These are phyloP conservation scores for Cicer yamashitae DNA, from an alignment of 306 rosid species.

Conservation along the genomic window DNA sequence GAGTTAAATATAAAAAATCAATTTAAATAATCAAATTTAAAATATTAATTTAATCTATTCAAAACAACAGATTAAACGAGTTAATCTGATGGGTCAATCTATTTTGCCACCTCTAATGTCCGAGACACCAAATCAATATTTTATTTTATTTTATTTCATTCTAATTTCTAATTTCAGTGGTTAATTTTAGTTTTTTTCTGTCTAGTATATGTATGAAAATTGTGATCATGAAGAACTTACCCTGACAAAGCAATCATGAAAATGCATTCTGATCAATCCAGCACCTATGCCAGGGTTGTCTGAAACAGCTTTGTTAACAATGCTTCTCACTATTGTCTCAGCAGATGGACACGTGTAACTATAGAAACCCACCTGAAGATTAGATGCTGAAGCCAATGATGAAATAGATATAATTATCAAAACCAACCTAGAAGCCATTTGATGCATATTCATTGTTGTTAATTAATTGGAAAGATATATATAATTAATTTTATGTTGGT, in stretches of 20 bases:
- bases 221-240: constrained; percentile 20
- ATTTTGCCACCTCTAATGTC: no score
- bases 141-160: no score
- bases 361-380: constrained; percentile 34
- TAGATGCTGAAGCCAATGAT: constrained; percentile 29
- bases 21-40: no score
- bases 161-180: no score
- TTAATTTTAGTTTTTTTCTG: no score
- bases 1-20: no score
- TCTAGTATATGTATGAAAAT: background rate
- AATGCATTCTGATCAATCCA: constrained; percentile 44
- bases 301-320: constrained; percentile 33
- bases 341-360: constrained; percentile 39
- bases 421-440: constrained; percentile 19
- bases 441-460: background rate
- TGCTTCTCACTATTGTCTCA: constrained; percentile 35
- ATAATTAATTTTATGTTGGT: background rate
- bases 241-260: constrained; percentile 47
- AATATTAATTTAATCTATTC: no score
- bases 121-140: no score
- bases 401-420: constrained; percentile 20
- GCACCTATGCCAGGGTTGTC: constrained; percentile 40
- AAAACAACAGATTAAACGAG: no score
- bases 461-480: background rate
- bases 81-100: no score